Evolutionary conservation across 2,329 filamentous ascomycete species (phyloP).

Genomic region (Hymenoscyphus fraxineus): DNA sequence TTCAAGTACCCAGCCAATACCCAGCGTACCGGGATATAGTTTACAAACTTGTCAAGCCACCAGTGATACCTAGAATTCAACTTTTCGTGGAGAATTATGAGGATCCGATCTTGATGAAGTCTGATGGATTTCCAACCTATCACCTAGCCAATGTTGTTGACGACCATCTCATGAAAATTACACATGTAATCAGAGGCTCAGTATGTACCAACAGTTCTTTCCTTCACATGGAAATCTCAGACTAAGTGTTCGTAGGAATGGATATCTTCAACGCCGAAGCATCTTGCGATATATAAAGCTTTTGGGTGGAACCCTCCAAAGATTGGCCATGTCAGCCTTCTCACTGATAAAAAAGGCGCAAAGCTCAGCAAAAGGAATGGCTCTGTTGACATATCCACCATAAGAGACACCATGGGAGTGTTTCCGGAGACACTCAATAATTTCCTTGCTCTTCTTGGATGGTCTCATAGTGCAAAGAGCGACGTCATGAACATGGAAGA

Average conservation of each 20-base stretch:
- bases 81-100: constrained; percentile 47
- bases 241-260: constrained; percentile 61
- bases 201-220: constrained; percentile 42
- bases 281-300: constrained; percentile 69
- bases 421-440: constrained; percentile 67
- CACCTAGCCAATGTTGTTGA: constrained; percentile 97
- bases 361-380: constrained; percentile 85
- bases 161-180: constrained; percentile 92
- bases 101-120: constrained; percentile 87
- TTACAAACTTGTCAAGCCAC: constrained; percentile 63
- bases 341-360: constrained; percentile 63
- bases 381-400: constrained; percentile 56
- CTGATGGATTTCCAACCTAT: constrained; percentile 90
- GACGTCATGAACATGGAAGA: constrained; percentile 70
- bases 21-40: constrained; percentile 72
- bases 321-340: constrained; percentile 78
- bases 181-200: constrained; percentile 87
- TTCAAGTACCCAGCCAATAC: constrained; percentile 61
- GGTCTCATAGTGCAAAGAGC: constrained; percentile 65
- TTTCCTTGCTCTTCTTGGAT: constrained; percentile 81
- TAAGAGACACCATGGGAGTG: constrained; percentile 53
- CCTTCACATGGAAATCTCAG: background rate
- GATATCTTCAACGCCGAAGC: constrained; percentile 88
- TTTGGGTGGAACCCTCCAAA: constrained; percentile 69
- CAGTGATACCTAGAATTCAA: constrained; percentile 36